Percentiles rank a stretch among this genome's conserved stretches.
Evolutionary conservation across 192 early-diverging fungal species (phyloP).

Genomic region (Backusella parvicylindrica): DNA sequence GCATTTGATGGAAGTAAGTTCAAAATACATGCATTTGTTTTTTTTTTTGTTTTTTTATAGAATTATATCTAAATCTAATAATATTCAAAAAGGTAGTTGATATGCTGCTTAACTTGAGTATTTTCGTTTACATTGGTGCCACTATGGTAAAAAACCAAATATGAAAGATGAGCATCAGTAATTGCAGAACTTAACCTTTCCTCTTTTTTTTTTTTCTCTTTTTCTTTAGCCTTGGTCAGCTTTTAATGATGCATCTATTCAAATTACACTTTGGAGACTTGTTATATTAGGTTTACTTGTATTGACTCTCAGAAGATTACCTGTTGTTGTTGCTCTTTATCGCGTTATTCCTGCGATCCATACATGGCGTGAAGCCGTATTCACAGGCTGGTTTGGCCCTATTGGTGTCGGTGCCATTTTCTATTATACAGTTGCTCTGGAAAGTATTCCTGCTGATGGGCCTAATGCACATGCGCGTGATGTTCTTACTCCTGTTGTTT

Average conservation of each 20-base stretch:
- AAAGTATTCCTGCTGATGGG: constrained; percentile 14
- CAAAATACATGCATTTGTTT: too few species aligned
- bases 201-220: not conserved
- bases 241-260: constrained; percentile 50
- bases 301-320: constrained; percentile 68
- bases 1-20: constrained; percentile 69
- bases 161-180: not conserved
- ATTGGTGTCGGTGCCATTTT: constrained; percentile 65
- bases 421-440: constrained; percentile 33
- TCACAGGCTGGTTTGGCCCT: constrained; percentile 90
- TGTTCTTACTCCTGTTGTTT: constrained; percentile 54
- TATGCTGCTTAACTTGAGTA: constrained; percentile 74
- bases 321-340: constrained; percentile 56
- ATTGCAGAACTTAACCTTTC: not conserved
- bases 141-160: constrained; percentile 39
- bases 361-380: constrained; percentile 68
- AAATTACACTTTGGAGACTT: constrained; percentile 61
- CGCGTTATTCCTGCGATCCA: constrained; percentile 61
- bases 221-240: constrained; percentile 54
- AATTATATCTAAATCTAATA: not conserved
- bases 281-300: constrained; percentile 53
- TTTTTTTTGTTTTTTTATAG: not conserved
- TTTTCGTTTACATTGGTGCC: constrained; percentile 89
- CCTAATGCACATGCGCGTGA: constrained; percentile 27
- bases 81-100: constrained; percentile 47